A percentile compares a stretch with the other conserved stretches of the same genome.
Conservation (phyloP, 2,329 filamentous ascomycete species). For the Westerdykella aurantiaca region DNA sequence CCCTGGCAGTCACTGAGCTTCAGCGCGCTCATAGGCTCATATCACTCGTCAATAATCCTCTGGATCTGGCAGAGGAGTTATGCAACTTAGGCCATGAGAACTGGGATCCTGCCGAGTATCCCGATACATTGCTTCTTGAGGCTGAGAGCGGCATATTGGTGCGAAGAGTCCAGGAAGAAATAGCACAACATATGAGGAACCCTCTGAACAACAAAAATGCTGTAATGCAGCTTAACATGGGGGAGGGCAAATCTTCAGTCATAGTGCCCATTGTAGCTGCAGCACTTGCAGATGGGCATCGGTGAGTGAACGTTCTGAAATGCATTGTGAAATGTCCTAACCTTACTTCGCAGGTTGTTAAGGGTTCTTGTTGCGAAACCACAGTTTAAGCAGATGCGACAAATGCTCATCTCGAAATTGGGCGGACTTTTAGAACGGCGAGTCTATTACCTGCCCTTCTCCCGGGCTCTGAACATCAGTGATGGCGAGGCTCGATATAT, state of each 20-base stretch:
- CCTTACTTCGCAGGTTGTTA: conserved; percentile 39
- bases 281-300: conserved; percentile 45
- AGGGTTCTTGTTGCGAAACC: conserved; percentile 58
- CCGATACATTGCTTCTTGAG: conserved; percentile 61
- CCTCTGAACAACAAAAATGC: conserved; percentile 17
- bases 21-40: conserved; percentile 28
- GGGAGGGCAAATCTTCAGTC: conserved; percentile 28
- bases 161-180: conserved; percentile 53
- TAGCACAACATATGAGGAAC: conserved; percentile 53
- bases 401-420: conserved; percentile 51
- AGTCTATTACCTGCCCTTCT: conserved; percentile 56
- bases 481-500: conserved; percentile 34
- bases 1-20: conserved; percentile 19
- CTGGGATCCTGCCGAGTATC: conserved; percentile 49
- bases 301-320: conserved; percentile 8
- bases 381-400: conserved; percentile 55
- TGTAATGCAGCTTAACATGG: conserved; percentile 34
- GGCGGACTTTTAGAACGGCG: conserved; percentile 52
- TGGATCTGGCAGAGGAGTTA: conserved; percentile 32
- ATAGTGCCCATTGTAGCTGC: conserved; percentile 29
- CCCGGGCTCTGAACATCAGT: conserved; percentile 42
- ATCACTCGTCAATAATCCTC: conserved; percentile 6
- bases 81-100: conserved; percentile 50
- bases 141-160: conserved; percentile 59
- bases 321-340: background rate